Base-by-base conservation (phyloP, 2,329 filamentous ascomycete genomes). In the Dothideomycetes sp. region DNA sequence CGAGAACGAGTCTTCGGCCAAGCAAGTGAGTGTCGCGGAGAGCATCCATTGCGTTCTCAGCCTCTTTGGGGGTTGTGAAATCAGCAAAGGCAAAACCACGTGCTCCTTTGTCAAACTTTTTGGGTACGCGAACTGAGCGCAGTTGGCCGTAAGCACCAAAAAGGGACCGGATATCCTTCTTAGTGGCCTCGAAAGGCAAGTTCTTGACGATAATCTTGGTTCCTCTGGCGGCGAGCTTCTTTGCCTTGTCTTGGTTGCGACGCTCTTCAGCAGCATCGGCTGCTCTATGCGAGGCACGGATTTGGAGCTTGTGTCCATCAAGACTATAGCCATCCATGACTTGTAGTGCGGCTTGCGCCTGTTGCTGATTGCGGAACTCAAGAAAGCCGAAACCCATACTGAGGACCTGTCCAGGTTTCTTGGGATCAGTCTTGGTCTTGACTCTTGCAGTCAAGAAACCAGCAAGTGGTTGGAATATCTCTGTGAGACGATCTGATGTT, bases 161-260 rank as follows among this genome's bases (percentile, higher is more conserved):
- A 31, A 96, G 71, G 39, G 81, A 71, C 47, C 85, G 77, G 43
- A 98, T 73, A 58, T 98, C 91, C 61, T 93, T 91, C 69, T 94
- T 95, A 39, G 79, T 82, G 36, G 84, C 82, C 66, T 96, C 86
- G 67, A 98, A 98, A 15, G 91, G 89, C 62, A 98, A 67, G 68
- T 98, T 98, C 71, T 96, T 98, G 68, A 98, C 82, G 62, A 96
- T 81, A 56, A 98, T 82, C 72, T 96, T 96, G 35, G 88, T 95
- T 49, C 78, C 75, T 56, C 79, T 77, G 12, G 74, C 75, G 17
- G 84, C 79, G 37, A 75, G 65, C 62, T 89, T 93, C 70, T 87
- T 93, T 37, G 81, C 79, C 48, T 75, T 77, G 55, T 96, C 87
- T 49, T 89, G 81, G 49, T 81, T 81, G 47, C 82, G 78, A 49